These are phyloP conservation scores for Penicillium vulpinum DNA, from an alignment of 2,329 filamentous ascomycete species.

Conservation along the genomic window DNA sequence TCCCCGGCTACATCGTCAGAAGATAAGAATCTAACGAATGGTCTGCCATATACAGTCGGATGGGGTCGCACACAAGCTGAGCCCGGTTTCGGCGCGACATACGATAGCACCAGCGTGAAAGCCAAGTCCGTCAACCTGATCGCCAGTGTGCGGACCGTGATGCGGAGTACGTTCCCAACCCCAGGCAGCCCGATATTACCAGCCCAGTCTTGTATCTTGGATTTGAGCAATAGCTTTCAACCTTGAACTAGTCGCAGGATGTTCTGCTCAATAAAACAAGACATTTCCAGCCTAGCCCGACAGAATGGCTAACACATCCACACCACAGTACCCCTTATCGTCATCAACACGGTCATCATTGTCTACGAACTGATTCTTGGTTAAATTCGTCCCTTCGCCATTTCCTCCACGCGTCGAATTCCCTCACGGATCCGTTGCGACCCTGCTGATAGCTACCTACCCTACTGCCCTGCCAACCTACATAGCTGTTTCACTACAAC, in stretches of 20 bases:
- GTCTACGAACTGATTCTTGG: constrained; percentile 77
- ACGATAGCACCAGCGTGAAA: constrained; percentile 76
- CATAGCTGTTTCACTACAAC: neutral
- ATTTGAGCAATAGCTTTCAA: neutral
- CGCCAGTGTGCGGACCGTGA: constrained; percentile 83
- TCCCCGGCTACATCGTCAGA: neutral
- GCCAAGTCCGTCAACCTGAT: constrained; percentile 87
- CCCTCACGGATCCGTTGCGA: neutral
- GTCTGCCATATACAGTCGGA: constrained; percentile 66
- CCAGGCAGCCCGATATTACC: neutral
- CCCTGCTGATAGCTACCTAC: neutral
- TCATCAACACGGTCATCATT: constrained; percentile 79
- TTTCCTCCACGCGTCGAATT: neutral
- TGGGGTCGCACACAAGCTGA: constrained; percentile 67
- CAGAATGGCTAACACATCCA: neutral
- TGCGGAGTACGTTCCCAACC: constrained; percentile 70
- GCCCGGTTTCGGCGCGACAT: constrained; percentile 72
- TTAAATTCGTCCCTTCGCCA: constrained; percentile 42
- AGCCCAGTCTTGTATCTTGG: neutral
- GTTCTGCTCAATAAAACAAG: neutral
- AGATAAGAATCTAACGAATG: constrained; percentile 9
- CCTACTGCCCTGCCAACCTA: neutral
- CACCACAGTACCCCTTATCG: constrained; percentile 73
- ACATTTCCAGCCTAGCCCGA: neutral
- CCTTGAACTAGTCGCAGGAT: neutral